A percentile compares a stretch with the other conserved stretches of the same genome.
These are phyloP conservation scores for Blepharisma stoltei DNA, from an alignment of 73 alveolate species.

Conservation along the genomic window DNA sequence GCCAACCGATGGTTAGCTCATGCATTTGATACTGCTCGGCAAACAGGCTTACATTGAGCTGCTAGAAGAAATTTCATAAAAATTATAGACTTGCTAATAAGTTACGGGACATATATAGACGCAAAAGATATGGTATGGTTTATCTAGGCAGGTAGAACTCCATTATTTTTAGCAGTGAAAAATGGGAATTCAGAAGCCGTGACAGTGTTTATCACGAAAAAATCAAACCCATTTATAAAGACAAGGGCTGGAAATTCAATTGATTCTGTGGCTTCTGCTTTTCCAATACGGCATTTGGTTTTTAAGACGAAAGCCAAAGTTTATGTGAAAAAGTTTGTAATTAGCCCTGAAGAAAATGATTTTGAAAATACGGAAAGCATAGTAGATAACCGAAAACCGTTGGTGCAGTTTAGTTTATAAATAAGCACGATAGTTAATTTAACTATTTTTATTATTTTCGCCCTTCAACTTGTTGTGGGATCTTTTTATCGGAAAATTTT, in stretches of 20 bases:
- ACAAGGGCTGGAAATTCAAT: conserved; percentile 12
- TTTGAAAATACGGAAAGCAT: no score
- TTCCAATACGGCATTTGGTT: no score
- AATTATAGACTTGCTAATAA: conserved; percentile 51
- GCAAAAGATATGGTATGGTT: conserved; percentile 58
- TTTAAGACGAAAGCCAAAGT: no score
- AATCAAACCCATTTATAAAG: conserved; percentile 34
- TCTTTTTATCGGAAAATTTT: no score
- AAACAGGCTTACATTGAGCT: conserved; percentile 81
- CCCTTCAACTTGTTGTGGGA: no score
- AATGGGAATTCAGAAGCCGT: conserved; percentile 1
- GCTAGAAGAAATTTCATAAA: conserved; percentile 68
- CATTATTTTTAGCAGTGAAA: conserved; percentile 51
- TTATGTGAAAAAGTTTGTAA: no score
- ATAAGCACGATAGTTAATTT: no score
- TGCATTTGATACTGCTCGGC: conserved; percentile 64
- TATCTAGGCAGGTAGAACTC: conserved; percentile 63
- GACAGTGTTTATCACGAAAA: conserved; percentile 25
- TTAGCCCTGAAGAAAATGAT: no score
- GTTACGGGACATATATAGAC: conserved; percentile 69
- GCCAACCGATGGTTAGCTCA: conserved; percentile 55
- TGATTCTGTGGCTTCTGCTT: neutral
- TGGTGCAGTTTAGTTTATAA: no score
- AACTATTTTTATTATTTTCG: no score
- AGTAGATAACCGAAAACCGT: no score